phyloP scores from a whole-genome alignment of 495 filamentous ascomycete genomes.

The Xylaria longipes region DNA sequence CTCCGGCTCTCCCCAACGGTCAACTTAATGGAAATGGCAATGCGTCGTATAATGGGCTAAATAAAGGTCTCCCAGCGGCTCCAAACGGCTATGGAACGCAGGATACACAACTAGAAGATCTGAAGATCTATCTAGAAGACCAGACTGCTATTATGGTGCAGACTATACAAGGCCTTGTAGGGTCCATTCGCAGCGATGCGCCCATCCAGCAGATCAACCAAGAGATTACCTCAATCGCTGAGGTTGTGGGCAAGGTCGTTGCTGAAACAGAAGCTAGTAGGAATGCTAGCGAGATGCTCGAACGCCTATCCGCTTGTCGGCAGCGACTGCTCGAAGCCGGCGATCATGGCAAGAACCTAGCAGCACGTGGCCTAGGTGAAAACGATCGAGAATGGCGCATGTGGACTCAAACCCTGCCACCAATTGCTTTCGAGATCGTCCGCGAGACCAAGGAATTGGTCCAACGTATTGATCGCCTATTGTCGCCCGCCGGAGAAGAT shows the following conservation, averaged over 20 bases:
- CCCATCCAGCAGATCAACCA: constrained; percentile 68
- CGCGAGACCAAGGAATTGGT: constrained; percentile 80
- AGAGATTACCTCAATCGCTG: constrained; percentile 73
- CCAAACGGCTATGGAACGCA: constrained; percentile 42
- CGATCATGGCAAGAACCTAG: constrained; percentile 65
- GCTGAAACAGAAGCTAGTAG: constrained; percentile 67
- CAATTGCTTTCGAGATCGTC: constrained; percentile 87
- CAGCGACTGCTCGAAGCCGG: constrained; percentile 70
- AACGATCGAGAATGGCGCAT: constrained; percentile 61
- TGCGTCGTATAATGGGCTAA: constrained; percentile 41
- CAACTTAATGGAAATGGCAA: constrained; percentile 38
- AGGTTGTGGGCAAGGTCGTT: constrained; percentile 73
- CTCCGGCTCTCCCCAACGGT: constrained; percentile 35
- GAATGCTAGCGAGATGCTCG: constrained; percentile 66
- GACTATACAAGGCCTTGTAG: constrained; percentile 81
- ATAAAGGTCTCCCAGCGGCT: constrained; percentile 45
- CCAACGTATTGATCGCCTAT: constrained; percentile 47
- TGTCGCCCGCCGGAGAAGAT: constrained; percentile 49
- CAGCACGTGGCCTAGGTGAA: constrained; percentile 51
- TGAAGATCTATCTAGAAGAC: constrained; percentile 82
- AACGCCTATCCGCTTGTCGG: constrained; percentile 67
- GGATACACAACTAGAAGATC: constrained; percentile 68
- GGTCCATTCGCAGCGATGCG: constrained; percentile 75
- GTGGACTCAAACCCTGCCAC: constrained; percentile 75
- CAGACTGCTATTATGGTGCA: constrained; percentile 82